phyloP scores from a whole-genome alignment of 2,329 filamentous ascomycete genomes.

The Thermothelomyces thermophilus region DNA sequence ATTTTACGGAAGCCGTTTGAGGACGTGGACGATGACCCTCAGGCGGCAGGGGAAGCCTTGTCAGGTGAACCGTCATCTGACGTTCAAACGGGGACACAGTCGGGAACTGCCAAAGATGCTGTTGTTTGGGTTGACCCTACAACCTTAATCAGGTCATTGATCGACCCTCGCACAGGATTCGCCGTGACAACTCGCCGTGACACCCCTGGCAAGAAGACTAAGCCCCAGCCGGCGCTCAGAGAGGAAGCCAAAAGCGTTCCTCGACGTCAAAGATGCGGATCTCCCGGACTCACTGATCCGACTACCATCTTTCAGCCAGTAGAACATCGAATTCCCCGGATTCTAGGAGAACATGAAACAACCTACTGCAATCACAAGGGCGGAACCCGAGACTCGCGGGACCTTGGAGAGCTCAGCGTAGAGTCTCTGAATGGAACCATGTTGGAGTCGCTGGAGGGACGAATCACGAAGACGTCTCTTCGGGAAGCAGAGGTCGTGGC shows the following conservation, averaged over 20 bases:
- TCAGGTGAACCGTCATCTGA: not conserved
- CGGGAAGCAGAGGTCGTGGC: conserved; percentile 58
- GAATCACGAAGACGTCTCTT: conserved; percentile 58
- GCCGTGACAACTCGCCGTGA: no score
- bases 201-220: conserved; percentile 20
- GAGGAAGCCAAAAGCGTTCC: not conserved
- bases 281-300: conserved; percentile 25
- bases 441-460: conserved; percentile 29
- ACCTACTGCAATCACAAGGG: conserved; percentile 22
- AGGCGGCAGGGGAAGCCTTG: not conserved
- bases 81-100: not conserved
- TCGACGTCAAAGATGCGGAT: conserved; percentile 25
- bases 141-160: conserved; percentile 43
- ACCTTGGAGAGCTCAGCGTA: not conserved
- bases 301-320: conserved; percentile 65
- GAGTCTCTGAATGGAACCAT: conserved; percentile 20
- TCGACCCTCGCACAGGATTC: conserved; percentile 54
- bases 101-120: conserved; percentile 19
- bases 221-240: conserved; percentile 45
- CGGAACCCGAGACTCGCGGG: conserved; percentile 7
- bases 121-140: conserved; percentile 56
- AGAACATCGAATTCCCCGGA: conserved; percentile 40
- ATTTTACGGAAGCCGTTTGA: conserved; percentile 42
- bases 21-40: conserved; percentile 23
- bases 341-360: conserved; percentile 30